Conservation (phyloP, 129 eudicot genomes). For the Lactuca sativa region DNA sequence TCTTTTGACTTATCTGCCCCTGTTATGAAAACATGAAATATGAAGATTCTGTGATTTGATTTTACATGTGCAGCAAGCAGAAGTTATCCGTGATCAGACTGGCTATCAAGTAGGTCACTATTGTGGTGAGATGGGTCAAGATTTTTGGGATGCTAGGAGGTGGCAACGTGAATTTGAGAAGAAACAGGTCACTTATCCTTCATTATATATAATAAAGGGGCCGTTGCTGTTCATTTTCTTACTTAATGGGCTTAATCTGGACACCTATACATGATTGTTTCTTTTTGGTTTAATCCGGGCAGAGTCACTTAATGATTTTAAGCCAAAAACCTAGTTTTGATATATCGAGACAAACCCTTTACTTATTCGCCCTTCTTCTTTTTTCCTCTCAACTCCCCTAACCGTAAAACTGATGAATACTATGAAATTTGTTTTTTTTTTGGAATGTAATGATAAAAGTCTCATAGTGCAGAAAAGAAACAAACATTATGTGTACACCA, state of each 20-base stretch:
- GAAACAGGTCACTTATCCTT: slow-evolving; percentile 59
- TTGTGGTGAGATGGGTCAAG: slow-evolving; percentile 99
- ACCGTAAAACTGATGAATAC: neutral
- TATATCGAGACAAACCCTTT: too few relatives aligned
- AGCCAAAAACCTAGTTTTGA: too few relatives aligned
- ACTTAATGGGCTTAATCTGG: neutral
- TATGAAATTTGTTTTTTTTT: too few relatives aligned
- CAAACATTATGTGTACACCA: too few relatives aligned
- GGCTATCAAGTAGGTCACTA: slow-evolving; percentile 93
- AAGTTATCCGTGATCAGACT: slow-evolving; percentile 93
- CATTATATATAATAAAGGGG: slow-evolving; percentile 3
- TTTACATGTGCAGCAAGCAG: slow-evolving; percentile 81
- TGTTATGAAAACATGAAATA: neutral
- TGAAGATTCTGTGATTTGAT: slow-evolving; percentile 8
- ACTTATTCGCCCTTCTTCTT: too few relatives aligned
- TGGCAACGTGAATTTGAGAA: slow-evolving; percentile 99
- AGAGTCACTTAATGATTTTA: too few relatives aligned
- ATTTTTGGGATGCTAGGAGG: slow-evolving; percentile 97
- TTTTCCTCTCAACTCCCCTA: too few relatives aligned
- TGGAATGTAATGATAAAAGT: too few relatives aligned
- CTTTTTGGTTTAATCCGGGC: too few relatives aligned
- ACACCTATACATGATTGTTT: neutral
- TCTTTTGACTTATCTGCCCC: slow-evolving; percentile 14
- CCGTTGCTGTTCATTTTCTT: neutral
- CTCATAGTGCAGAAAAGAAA: too few relatives aligned